These are phyloP conservation scores for Penicillium canariense DNA, from an alignment of 495 filamentous ascomycete species.

Conservation along the genomic window DNA sequence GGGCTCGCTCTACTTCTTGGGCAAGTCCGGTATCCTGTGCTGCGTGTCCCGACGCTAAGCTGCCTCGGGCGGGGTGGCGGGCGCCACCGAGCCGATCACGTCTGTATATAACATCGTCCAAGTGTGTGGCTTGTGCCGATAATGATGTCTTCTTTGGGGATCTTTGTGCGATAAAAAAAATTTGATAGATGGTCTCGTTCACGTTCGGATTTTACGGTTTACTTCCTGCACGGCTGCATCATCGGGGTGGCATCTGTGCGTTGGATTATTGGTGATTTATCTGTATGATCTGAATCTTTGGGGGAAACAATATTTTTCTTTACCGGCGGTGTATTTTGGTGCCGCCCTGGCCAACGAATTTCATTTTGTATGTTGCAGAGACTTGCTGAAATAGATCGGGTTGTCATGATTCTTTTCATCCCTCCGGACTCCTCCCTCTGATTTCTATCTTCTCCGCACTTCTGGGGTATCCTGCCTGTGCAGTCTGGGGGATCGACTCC, in stretches of 20 bases:
- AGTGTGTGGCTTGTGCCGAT: conserved; percentile 7
- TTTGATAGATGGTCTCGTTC: conserved; percentile 12
- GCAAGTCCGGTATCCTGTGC: conserved; percentile 83
- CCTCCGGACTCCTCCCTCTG: too few species aligned
- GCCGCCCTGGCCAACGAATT: neutral
- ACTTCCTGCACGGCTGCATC: conserved; percentile 13
- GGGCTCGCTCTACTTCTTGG: conserved; percentile 88
- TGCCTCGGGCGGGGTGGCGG: neutral
- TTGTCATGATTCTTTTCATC: neutral
- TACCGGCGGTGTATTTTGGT: neutral
- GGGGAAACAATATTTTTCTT: conserved; percentile 1
- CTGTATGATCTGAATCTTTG: conserved; percentile 4
- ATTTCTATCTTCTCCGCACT: neutral
- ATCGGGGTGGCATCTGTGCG: conserved; percentile 5
- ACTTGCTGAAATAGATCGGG: neutral
- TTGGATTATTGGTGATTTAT: conserved; percentile 3
- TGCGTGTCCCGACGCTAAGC: conserved; percentile 70
- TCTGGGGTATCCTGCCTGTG: neutral
- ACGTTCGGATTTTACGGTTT: conserved; percentile 1
- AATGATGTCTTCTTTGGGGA: conserved; percentile 8
- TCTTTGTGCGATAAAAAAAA: conserved; percentile 13
- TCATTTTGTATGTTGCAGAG: neutral
- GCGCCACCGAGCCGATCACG: neutral
- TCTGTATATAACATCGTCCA: conserved; percentile 24
- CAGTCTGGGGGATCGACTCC: neutral